Percentiles rank a stretch among this genome's conserved stretches.
Evolutionary conservation across 2,329 filamentous ascomycete genomes (phyloP).

Genomic region (Thelonectria olida): DNA sequence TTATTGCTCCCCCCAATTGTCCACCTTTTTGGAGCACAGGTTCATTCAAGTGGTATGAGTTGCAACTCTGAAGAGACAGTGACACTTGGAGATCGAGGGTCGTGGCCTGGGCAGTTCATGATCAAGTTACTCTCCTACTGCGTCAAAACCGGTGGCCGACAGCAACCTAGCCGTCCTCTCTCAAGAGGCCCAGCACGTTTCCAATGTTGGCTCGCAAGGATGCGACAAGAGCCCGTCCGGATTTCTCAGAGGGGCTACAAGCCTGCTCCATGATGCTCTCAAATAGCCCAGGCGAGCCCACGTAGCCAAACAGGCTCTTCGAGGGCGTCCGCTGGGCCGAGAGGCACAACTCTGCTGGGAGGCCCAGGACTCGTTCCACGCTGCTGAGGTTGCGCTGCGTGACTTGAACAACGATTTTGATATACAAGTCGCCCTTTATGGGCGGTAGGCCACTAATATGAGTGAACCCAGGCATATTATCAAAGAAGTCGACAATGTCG

Average conservation of each 20-base stretch:
- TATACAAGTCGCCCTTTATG: conserved; percentile 18
- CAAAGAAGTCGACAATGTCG: conserved; percentile 15
- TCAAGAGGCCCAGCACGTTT: not conserved
- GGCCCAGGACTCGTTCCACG: conserved; percentile 12
- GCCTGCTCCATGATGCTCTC: not conserved
- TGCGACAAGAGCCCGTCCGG: not conserved
- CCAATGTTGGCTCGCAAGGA: not conserved
- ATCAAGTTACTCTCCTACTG: not conserved
- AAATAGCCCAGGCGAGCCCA: not conserved
- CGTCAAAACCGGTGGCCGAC: not conserved
- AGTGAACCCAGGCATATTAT: conserved; percentile 10
- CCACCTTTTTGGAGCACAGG: not conserved
- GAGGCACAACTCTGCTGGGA: conserved; percentile 1
- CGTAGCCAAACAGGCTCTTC: not conserved
- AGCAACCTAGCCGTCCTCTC: not conserved
- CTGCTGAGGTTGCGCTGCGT: conserved; percentile 13
- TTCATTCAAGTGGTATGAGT: not conserved
- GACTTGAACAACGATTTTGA: conserved; percentile 18
- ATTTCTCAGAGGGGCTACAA: not conserved
- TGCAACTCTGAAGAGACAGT: not conserved
- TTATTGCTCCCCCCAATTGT: not conserved
- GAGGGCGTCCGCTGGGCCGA: not conserved
- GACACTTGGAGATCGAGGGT: not conserved
- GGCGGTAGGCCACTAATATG: conserved; percentile 10
- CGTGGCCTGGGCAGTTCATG: not conserved